Evolutionary conservation across 371 early-diverging fungal genomes (phyloP).

Genomic region (Apophysomyces elegans): DNA sequence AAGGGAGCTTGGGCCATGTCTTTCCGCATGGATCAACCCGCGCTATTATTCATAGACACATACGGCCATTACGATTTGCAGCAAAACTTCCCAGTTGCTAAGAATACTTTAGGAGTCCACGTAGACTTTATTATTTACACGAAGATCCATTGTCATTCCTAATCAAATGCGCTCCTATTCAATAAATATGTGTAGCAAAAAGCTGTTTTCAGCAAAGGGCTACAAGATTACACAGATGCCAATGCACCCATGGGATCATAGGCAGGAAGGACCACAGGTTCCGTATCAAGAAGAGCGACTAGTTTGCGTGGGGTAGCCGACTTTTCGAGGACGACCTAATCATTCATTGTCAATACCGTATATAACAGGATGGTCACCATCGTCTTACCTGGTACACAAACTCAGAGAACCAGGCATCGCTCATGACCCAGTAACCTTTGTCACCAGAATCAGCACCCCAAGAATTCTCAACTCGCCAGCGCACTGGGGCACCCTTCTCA

Average conservation of each 20-base stretch:
- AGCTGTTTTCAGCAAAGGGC: too few species aligned
- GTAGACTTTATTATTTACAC: too few species aligned
- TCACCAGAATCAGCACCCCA: constrained; percentile 77
- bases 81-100: too few species aligned
- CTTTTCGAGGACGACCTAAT: constrained; percentile 71
- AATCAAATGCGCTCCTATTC: too few species aligned
- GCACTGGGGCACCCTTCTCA: constrained; percentile 58
- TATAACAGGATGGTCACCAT: neutral
- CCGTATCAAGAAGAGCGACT: constrained; percentile 63
- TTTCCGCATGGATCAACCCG: too few species aligned
- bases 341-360: neutral
- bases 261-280: constrained; percentile 72
- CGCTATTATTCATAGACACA: too few species aligned
- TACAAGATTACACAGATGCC: constrained; percentile 25
- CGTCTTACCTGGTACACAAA: constrained; percentile 73
- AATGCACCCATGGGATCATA: constrained; percentile 77
- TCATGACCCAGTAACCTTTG: constrained; percentile 80
- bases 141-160: too few species aligned
- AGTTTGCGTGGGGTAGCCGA: constrained; percentile 60
- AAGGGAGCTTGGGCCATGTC: too few species aligned
- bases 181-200: too few species aligned
- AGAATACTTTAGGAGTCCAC: too few species aligned
- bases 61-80: too few species aligned
- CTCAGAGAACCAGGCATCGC: constrained; percentile 81
- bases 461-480: constrained; percentile 85